Conservation (phyloP, 2,329 filamentous ascomycete species). For the Monosporascus ibericus region DNA sequence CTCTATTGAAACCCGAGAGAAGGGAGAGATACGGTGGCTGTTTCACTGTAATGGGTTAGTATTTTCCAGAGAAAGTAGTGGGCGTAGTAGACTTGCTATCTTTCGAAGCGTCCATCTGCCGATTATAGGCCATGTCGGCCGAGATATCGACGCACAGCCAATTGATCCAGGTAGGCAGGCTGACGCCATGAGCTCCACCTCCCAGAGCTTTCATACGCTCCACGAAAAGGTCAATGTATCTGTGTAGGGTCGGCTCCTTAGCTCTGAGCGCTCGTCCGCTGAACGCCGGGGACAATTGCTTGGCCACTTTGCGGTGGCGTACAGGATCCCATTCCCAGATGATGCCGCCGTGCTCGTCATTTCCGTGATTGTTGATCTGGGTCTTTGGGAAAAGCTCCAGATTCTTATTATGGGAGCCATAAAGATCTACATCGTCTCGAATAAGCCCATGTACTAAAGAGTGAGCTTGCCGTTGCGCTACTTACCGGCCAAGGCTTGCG, state of each 20-base stretch:
- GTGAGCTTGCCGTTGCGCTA: not conserved
- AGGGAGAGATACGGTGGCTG: slow-evolving; percentile 6
- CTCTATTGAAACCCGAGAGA: slow-evolving; percentile 4
- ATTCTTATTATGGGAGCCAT: slow-evolving; percentile 8
- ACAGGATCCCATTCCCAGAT: slow-evolving; percentile 17
- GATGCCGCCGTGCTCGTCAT: slow-evolving; percentile 12
- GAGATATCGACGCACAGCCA: slow-evolving; percentile 18
- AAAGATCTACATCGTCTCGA: slow-evolving; percentile 4
- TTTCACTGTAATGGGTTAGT: slow-evolving; percentile 1
- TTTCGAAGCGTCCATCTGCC: slow-evolving; percentile 11
- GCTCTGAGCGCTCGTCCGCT: slow-evolving; percentile 10
- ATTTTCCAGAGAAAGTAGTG: not conserved
- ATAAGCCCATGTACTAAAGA: not conserved
- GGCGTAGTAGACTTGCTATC: slow-evolving; percentile 6
- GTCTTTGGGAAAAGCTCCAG: slow-evolving; percentile 16
- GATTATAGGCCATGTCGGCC: slow-evolving; percentile 17
- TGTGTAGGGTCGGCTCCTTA: slow-evolving; percentile 15
- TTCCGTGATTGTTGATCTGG: slow-evolving; percentile 14
- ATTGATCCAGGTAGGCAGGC: slow-evolving; percentile 12
- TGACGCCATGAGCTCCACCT: not conserved
- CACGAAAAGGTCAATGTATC: slow-evolving; percentile 17
- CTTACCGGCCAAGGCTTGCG: slow-evolving; percentile 3
- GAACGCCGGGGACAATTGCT: slow-evolving; percentile 16
- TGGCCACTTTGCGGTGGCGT: slow-evolving; percentile 12
- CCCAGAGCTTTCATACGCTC: slow-evolving; percentile 9